Base-by-base conservation (phyloP, 1,284 basidiomycete genomes). In the Coniferiporia weirii region DNA sequence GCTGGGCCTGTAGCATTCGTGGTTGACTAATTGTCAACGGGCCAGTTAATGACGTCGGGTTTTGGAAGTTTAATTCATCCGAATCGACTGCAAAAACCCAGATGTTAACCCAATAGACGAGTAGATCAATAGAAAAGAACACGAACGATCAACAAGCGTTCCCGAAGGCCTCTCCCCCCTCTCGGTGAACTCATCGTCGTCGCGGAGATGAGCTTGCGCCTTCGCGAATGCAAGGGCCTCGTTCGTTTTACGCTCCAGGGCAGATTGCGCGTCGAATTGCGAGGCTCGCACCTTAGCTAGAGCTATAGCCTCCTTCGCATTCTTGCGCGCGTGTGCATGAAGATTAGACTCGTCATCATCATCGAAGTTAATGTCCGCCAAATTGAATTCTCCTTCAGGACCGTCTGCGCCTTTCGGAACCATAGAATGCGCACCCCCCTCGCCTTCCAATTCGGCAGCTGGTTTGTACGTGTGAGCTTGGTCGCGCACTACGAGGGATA, bases 11-110 rank as follows among this genome's bases (percentile, higher is more conserved):
- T 63, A 99, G 80, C 90, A 99, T 97, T 74, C 87, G 90, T 19
- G 97, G 97, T 71, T 99, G 97, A 35, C 84, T 83, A 65, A 97
- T 89, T 3, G 88, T 91, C 68, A 96, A 76, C 36, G 89, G 86
- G 40, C 93, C 94, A 57, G 83, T 90, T 67, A 97, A 78, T n/a
- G 94, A 93, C 2, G 93, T 93, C 1, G 97, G 97, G 70, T 99
- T 99, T 75, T 98, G 93, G 85, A 99, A 99, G 75, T 99, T 98
- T 58, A 99, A 85, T 71, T 99, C 96, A 69, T 99, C 96, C 44
- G 91, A 91, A 71, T 96, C 93, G 66, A 95, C 92, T 94, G 66
- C 4, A 60, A 55, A 48, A 34, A 35, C 20, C 47, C 47, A 50
- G 15, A 61, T 19, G n/a, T 54, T 43, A 40, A 55, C 64, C 22